Conservation (phyloP, 2,329 filamentous ascomycete genomes). For the Neoarthrinium moseri region DNA sequence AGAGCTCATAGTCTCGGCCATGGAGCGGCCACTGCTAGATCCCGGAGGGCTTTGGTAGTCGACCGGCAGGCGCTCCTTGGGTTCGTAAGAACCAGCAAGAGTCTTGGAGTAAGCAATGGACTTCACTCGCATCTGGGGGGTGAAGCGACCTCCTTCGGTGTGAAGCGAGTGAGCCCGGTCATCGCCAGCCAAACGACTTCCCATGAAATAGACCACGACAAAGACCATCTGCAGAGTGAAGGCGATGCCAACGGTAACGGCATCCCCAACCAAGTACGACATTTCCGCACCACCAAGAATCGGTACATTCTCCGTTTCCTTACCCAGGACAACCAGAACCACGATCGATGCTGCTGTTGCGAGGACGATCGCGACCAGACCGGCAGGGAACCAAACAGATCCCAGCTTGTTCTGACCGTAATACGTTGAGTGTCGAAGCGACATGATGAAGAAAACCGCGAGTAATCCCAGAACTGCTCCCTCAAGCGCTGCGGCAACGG, state of each 20-base stretch:
- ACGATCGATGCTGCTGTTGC: slow-evolving; percentile 44
- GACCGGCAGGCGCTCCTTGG: slow-evolving; percentile 31
- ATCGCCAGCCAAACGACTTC: slow-evolving; percentile 29
- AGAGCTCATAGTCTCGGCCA: slow-evolving; percentile 45
- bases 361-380: slow-evolving; percentile 36
- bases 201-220: slow-evolving; percentile 42
- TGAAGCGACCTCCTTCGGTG: slow-evolving; percentile 29
- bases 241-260: slow-evolving; percentile 43
- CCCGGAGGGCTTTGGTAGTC: slow-evolving; percentile 40
- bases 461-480: slow-evolving; percentile 33
- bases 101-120: slow-evolving; percentile 52
- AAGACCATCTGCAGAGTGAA: slow-evolving; percentile 49
- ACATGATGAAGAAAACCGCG: slow-evolving; percentile 28
- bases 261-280: slow-evolving; percentile 41
- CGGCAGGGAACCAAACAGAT: slow-evolving; percentile 32
- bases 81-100: slow-evolving; percentile 28
- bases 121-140: slow-evolving; percentile 42
- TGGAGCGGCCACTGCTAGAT: slow-evolving; percentile 43
- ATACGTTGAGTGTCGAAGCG: slow-evolving; percentile 22
- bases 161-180: slow-evolving; percentile 26
- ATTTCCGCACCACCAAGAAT: slow-evolving; percentile 30
- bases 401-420: slow-evolving; percentile 21
- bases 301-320: slow-evolving; percentile 25
- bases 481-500: slow-evolving; percentile 37
- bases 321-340: slow-evolving; percentile 39